These are phyloP conservation scores for Lotmaria passim DNA, from an alignment of 208 protist species.

Conservation along the genomic window DNA sequence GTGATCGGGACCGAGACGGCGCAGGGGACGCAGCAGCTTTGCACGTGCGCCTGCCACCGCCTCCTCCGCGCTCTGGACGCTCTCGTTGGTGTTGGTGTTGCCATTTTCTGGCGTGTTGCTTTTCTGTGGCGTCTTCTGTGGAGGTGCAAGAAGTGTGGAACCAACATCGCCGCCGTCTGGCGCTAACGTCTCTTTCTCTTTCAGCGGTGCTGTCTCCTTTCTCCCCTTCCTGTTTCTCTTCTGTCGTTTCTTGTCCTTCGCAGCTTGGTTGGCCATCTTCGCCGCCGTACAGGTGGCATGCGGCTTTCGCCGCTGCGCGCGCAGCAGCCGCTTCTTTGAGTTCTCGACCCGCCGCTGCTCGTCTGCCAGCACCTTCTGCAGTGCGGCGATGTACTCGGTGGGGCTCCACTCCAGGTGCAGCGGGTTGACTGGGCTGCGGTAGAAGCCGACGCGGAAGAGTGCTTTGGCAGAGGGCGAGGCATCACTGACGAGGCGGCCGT, in stretches of 20 bases:
- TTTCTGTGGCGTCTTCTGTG: too few species aligned
- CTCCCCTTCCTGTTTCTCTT: background rate
- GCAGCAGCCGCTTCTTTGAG: background rate
- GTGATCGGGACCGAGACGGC: slow-evolving; percentile 6
- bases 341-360: slow-evolving; percentile 7
- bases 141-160: too few species aligned
- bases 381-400: slow-evolving; percentile 27
- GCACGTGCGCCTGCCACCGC: slow-evolving; percentile 16
- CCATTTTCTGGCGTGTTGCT: too few species aligned
- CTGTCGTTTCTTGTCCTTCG: too few species aligned
- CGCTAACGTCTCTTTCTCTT: background rate
- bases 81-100: too few species aligned
- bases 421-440: slow-evolving; percentile 47
- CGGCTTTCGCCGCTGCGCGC: slow-evolving; percentile 7
- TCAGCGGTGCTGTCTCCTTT: background rate
- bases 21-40: slow-evolving; percentile 21
- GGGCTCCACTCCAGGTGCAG: slow-evolving; percentile 73
- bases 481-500: slow-evolving; percentile 43
- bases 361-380: slow-evolving; percentile 19
- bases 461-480: slow-evolving; percentile 25
- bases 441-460: slow-evolving; percentile 65
- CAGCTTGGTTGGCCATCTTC: too few species aligned
- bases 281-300: background rate
- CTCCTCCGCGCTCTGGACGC: too few species aligned
- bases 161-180: background rate